Evolutionary conservation across 441 rosid species (phyloP).

Genomic region (Gossypium aridum): DNA sequence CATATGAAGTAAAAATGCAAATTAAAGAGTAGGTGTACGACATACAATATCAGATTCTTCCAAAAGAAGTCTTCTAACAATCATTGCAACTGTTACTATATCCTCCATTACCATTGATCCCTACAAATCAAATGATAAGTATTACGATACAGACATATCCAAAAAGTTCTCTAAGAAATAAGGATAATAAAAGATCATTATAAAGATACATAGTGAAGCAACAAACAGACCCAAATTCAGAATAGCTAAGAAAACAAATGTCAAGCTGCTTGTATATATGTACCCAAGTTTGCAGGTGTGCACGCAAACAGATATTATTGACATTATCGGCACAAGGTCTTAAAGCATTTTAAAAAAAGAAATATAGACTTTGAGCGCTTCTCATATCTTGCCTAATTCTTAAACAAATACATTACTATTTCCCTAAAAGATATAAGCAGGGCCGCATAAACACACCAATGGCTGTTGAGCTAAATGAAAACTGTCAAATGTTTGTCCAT

Average conservation of each 20-base stretch:
- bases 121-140: constrained; percentile 33
- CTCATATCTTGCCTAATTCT: background rate
- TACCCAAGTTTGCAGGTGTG: background rate
- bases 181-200: background rate
- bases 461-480: background rate
- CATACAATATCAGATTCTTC: constrained; percentile 90
- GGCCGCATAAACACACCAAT: background rate
- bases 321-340: background rate
- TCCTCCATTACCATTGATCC: constrained; percentile 67
- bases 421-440: background rate
- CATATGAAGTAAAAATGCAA: background rate
- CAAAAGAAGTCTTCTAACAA: constrained; percentile 76
- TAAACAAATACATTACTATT: background rate
- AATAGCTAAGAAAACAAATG: background rate
- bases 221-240: background rate
- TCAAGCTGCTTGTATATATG: background rate
- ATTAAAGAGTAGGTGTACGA: constrained; percentile 6
- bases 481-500: background rate
- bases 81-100: constrained; percentile 77
- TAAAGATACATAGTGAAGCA: background rate
- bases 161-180: background rate
- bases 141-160: constrained; percentile 8
- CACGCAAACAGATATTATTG: background rate
- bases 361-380: background rate
- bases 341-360: background rate